Conservation (phyloP, 106 monocot genomes). For the Dendrobium huoshanense region DNA sequence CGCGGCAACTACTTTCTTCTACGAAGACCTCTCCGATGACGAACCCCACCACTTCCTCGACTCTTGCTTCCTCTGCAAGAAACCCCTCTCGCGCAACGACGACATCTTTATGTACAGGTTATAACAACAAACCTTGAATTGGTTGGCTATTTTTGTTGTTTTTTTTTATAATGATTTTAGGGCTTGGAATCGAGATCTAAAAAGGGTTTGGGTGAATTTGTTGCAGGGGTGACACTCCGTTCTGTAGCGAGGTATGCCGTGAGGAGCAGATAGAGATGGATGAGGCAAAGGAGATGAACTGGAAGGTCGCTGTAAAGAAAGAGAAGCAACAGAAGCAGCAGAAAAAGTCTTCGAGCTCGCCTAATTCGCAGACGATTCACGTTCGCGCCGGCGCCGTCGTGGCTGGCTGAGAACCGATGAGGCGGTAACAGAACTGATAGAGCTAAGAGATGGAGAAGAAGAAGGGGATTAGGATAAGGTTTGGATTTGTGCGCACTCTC, state of each 20-base stretch:
- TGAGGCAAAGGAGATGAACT: slow-evolving; percentile 1
- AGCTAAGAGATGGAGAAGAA: neutral
- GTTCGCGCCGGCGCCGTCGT: slow-evolving; percentile 3
- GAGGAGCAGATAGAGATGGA: slow-evolving; percentile 39
- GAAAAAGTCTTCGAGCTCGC: neutral
- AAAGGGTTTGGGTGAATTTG: neutral
- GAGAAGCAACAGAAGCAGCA: neutral
- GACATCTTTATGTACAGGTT: slow-evolving; percentile 96
- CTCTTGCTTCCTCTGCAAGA: slow-evolving; percentile 69
- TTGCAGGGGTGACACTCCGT: slow-evolving; percentile 32
- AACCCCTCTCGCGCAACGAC: slow-evolving; percentile 36
- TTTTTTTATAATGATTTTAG: neutral
- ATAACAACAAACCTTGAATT: neutral
- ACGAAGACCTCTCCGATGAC: slow-evolving; percentile 13
- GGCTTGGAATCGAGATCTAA: neutral
- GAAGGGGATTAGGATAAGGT: neutral
- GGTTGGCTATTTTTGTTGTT: neutral
- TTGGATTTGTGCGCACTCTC: neutral
- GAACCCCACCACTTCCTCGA: slow-evolving; percentile 55
- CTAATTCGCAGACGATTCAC: neutral
- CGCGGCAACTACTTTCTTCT: slow-evolving; percentile 20
- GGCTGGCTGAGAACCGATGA: neutral
- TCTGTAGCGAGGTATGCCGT: slow-evolving; percentile 55
- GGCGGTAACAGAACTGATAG: neutral
- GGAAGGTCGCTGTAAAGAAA: neutral